Evolutionary conservation across 2,329 filamentous ascomycete species (phyloP).

Genomic region (Cercospora brassicicola): DNA sequence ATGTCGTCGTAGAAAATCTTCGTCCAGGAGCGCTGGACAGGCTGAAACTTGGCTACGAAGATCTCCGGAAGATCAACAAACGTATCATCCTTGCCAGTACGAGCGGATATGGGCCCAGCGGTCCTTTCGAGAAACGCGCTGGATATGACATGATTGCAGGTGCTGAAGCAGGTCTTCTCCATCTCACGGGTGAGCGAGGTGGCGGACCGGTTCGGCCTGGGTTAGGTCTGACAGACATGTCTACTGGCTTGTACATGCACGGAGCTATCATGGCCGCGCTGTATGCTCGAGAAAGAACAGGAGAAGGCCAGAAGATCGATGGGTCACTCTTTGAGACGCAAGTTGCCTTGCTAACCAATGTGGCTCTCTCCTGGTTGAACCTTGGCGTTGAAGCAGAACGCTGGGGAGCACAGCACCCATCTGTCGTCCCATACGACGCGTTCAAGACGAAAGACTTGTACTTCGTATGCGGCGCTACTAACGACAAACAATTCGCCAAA

Average conservation of each 20-base stretch:
- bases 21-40: constrained; percentile 47
- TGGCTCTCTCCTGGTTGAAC: constrained; percentile 46
- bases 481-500: constrained; percentile 43
- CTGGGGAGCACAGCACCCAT: constrained; percentile 51
- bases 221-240: constrained; percentile 48
- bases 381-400: constrained; percentile 45
- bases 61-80: constrained; percentile 41
- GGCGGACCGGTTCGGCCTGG: constrained; percentile 47
- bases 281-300: constrained; percentile 41
- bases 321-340: constrained; percentile 50
- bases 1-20: constrained; percentile 50
- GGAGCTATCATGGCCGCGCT: constrained; percentile 49
- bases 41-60: constrained; percentile 45
- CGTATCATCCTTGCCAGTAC: constrained; percentile 48
- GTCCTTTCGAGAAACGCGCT: constrained; percentile 46
- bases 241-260: constrained; percentile 49
- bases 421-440: constrained; percentile 51
- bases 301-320: constrained; percentile 48
- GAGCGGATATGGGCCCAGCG: constrained; percentile 46
- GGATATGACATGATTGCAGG: constrained; percentile 51
- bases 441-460: constrained; percentile 41
- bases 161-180: constrained; percentile 47
- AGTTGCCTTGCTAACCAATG: constrained; percentile 46
- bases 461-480: constrained; percentile 34
- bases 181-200: constrained; percentile 47